A percentile compares a stretch with the other conserved stretches of the same genome.
Evolutionary conservation across 257 asterid genomes (phyloP).

Genomic region (Anisodus acutangulus): DNA sequence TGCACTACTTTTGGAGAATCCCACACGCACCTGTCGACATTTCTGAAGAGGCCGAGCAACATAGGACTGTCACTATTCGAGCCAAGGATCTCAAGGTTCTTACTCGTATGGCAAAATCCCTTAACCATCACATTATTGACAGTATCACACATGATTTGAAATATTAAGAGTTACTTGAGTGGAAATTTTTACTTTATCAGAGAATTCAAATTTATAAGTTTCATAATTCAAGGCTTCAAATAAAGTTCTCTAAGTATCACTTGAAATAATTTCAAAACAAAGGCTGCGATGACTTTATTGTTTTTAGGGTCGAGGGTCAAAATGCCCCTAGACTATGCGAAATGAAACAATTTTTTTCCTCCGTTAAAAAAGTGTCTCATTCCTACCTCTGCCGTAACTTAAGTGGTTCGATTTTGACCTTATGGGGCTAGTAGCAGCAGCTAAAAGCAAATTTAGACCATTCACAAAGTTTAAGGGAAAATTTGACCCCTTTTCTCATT

Average conservation of each 20-base stretch:
- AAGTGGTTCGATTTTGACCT: not conserved
- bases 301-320: not conserved
- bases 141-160: not conserved
- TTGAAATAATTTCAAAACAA: conserved; percentile 2
- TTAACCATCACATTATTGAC: not conserved
- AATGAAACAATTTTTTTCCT: not conserved
- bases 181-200: not conserved
- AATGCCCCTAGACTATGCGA: not conserved
- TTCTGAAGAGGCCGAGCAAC: no score
- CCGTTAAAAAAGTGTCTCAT: not conserved
- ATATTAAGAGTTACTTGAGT: not conserved
- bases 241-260: not conserved
- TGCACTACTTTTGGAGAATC: no score
- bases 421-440: not conserved
- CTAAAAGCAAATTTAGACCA: not conserved
- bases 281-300: not conserved
- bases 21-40: no score
- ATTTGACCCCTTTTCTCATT: not conserved
- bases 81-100: not conserved
- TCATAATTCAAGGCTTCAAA: not conserved
- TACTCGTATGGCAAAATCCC: not conserved
- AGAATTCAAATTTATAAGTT: not conserved
- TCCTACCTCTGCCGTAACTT: not conserved
- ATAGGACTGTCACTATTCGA: not conserved
- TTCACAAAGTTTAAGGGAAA: not conserved